phyloP scores from a whole-genome alignment of 192 early-diverging fungal species.

The Linnemannia hyalina region DNA sequence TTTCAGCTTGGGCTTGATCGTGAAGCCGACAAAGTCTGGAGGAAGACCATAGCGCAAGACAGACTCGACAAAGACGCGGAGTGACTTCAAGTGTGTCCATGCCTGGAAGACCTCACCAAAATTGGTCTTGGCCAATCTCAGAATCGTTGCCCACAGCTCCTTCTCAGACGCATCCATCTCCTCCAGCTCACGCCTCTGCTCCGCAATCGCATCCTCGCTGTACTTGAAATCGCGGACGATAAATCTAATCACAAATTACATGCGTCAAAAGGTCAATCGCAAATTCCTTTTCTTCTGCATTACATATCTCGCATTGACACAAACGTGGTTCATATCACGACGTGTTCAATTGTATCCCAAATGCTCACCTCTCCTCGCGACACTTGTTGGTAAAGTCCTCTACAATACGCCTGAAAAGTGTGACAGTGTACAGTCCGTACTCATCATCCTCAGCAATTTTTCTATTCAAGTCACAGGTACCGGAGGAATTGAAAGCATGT shows the following conservation, averaged over 20 bases:
- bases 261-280: background rate
- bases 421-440: constrained; percentile 91
- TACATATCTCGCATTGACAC: background rate
- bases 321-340: background rate
- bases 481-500: background rate
- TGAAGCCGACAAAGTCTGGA: constrained; percentile 82
- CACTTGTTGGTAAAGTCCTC: constrained; percentile 95
- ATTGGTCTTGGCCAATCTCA: constrained; percentile 91
- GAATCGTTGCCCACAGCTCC: constrained; percentile 78
- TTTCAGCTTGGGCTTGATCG: constrained; percentile 77
- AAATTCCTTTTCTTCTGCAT: background rate
- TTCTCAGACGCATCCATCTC: constrained; percentile 65
- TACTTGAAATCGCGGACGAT: constrained; percentile 97
- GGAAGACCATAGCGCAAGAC: constrained; percentile 97
- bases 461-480: constrained; percentile 42
- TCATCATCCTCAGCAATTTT: constrained; percentile 97
- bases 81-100: constrained; percentile 95
- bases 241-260: constrained; percentile 66
- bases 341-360: background rate
- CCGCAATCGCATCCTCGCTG: constrained; percentile 82
- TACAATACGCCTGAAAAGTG: constrained; percentile 87
- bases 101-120: constrained; percentile 94
- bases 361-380: constrained; percentile 82
- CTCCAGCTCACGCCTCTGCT: constrained; percentile 83
- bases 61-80: constrained; percentile 97